Evolutionary conservation across 495 filamentous ascomycete species (phyloP).

Genomic region (Penicillium coffeae): DNA sequence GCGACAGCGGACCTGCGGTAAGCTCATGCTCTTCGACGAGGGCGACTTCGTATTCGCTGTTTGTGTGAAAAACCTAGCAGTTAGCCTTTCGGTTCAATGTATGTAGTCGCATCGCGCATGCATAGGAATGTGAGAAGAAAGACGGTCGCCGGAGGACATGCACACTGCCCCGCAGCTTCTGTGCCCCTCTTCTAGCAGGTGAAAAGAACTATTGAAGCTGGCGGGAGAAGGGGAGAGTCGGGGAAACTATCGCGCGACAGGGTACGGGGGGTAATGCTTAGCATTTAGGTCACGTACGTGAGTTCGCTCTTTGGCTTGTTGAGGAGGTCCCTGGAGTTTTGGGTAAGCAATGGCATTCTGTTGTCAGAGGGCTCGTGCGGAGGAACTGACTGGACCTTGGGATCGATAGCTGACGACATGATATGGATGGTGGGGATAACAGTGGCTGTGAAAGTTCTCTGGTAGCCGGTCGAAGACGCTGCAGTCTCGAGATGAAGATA

Average conservation of each 20-base stretch:
- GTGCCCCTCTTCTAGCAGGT: constrained; percentile 1
- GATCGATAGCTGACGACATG: constrained; percentile 59
- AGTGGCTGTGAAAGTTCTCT: constrained; percentile 15
- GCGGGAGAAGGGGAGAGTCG: constrained; percentile 1
- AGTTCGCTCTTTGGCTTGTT: constrained; percentile 76
- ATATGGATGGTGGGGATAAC: constrained; percentile 29
- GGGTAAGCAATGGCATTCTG: constrained; percentile 7
- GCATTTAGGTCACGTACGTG: constrained; percentile 54
- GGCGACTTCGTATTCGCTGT: constrained; percentile 83
- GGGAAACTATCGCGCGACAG: background rate
- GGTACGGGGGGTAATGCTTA: background rate
- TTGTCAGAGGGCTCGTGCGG: constrained; percentile 16
- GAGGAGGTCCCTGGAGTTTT: constrained; percentile 62
- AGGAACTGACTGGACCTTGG: constrained; percentile 68
- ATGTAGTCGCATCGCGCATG: constrained; percentile 16
- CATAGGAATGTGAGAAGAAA: constrained; percentile 20
- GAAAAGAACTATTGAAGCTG: constrained; percentile 4
- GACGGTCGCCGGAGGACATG: constrained; percentile 9
- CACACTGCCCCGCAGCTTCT: constrained; percentile 9
- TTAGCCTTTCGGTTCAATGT: constrained; percentile 21
- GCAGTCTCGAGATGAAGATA: constrained; percentile 6
- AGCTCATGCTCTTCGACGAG: constrained; percentile 90
- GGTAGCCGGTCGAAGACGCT: constrained; percentile 2
- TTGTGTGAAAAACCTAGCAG: constrained; percentile 13
- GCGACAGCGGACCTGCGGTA: constrained; percentile 78